Conservation (phyloP, 176 grass and related monocot genomes). For the Oryza longistaminata region DNA sequence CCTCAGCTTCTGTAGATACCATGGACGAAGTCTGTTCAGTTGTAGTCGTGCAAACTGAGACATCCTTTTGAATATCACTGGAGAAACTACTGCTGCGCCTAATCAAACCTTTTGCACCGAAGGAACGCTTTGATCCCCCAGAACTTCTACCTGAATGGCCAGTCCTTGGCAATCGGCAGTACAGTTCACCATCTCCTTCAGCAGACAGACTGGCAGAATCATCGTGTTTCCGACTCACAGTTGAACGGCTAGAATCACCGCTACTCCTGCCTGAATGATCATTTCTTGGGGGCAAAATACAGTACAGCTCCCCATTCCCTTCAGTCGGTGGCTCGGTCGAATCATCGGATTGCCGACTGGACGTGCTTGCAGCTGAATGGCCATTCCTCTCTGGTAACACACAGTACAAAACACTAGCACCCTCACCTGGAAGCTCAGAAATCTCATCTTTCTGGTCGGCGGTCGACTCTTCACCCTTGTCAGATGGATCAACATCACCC, state of each 20-base stretch:
- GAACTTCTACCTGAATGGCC: constrained; percentile 25
- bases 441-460: constrained; percentile 8
- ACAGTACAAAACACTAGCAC: constrained; percentile 54
- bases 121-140: constrained; percentile 42
- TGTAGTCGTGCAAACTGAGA: constrained; percentile 21
- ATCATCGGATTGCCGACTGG: constrained; percentile 33
- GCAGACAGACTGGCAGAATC: background rate
- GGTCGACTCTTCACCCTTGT: background rate
- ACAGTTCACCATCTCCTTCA: constrained; percentile 34
- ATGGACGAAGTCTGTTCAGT: constrained; percentile 23
- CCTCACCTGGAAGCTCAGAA: constrained; percentile 38
- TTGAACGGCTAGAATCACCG: constrained; percentile 48
- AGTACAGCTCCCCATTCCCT: constrained; percentile 60
- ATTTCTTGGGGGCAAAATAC: constrained; percentile 55
- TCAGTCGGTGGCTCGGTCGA: constrained; percentile 26
- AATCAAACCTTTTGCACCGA: constrained; percentile 30
- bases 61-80: constrained; percentile 46
- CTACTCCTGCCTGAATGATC: constrained; percentile 41
- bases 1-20: constrained; percentile 29
- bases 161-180: constrained; percentile 33
- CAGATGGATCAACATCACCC: constrained; percentile 3
- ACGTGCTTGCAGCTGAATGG: constrained; percentile 46
- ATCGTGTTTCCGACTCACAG: constrained; percentile 13
- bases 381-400: constrained; percentile 38
- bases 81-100: constrained; percentile 52